phyloP scores from a whole-genome alignment of 208 protist genomes.

The Crithidia thermophila region DNA sequence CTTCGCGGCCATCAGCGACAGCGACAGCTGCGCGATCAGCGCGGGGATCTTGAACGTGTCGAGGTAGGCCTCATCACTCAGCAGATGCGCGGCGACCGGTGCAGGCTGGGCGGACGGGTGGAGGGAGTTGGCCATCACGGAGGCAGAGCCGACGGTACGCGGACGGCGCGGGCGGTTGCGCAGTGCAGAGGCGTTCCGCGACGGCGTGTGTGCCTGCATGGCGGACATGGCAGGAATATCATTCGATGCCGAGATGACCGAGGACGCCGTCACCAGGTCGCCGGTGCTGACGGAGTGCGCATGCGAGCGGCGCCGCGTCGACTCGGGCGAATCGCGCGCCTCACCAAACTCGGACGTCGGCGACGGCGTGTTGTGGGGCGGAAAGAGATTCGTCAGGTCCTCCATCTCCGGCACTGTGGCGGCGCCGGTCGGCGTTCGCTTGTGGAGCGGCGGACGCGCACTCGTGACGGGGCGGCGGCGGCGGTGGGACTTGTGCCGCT shows the following conservation, averaged over 20 bases:
- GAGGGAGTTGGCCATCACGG: not conserved
- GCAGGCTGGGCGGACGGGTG: not conserved
- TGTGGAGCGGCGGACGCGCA: constrained; percentile 1
- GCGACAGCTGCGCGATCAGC: constrained; percentile 50
- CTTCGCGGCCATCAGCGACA: constrained; percentile 57
- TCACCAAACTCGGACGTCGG: not conserved
- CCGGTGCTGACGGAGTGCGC: constrained; percentile 5
- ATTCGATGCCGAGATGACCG: not conserved
- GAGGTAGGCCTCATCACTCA: constrained; percentile 66
- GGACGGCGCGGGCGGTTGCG: not conserved
- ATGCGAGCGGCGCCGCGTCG: not conserved
- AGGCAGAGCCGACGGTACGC: not conserved
- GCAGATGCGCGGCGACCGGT: constrained; percentile 13
- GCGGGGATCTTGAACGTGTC: constrained; percentile 48
- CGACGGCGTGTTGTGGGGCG: not conserved
- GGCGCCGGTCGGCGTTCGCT: not conserved
- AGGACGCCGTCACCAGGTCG: constrained; percentile 7
- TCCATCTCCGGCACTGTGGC: not conserved
- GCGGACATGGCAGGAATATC: not conserved
- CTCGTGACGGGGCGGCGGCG: constrained; percentile 8
- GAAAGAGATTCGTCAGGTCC: not conserved
- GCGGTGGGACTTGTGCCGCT: not conserved
- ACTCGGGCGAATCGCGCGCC: not conserved
- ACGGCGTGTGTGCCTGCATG: not conserved
- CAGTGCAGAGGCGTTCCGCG: not conserved